These are phyloP conservation scores for Epichloe typhina DNA, from an alignment of 2,329 filamentous ascomycete species.

Conservation along the genomic window DNA sequence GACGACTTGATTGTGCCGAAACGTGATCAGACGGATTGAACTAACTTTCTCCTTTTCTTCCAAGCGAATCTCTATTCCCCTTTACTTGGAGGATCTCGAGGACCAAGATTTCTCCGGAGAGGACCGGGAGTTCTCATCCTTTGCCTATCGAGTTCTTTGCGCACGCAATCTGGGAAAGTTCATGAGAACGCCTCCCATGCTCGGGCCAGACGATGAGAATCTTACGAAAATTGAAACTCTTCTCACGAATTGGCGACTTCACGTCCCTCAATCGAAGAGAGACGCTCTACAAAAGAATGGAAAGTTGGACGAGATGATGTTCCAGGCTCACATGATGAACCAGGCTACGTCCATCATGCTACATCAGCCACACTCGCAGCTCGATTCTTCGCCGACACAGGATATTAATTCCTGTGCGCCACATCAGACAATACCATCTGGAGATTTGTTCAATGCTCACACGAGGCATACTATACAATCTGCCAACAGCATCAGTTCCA, in stretches of 20 bases:
- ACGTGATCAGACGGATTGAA: neutral
- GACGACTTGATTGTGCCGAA: neutral
- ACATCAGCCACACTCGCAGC: constrained; percentile 66
- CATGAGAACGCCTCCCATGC: constrained; percentile 42
- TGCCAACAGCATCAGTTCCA: constrained; percentile 61
- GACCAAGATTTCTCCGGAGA: constrained; percentile 60
- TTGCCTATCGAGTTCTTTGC: constrained; percentile 72
- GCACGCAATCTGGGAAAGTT: constrained; percentile 67
- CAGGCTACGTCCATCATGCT: constrained; percentile 57
- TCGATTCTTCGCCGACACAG: constrained; percentile 47
- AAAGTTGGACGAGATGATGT: constrained; percentile 76
- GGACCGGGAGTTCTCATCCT: constrained; percentile 65
- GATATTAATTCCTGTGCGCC: constrained; percentile 54
- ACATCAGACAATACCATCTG: constrained; percentile 36
- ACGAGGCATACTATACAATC: constrained; percentile 70
- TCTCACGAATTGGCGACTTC: constrained; percentile 63
- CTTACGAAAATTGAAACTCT: constrained; percentile 37
- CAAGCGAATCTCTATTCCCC: constrained; percentile 45
- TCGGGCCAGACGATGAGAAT: constrained; percentile 40
- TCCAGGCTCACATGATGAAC: constrained; percentile 76
- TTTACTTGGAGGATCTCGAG: constrained; percentile 63
- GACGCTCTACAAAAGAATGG: constrained; percentile 57
- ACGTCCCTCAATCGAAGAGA: constrained; percentile 60
- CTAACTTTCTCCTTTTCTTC: neutral
- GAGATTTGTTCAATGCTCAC: constrained; percentile 48